Conservation (phyloP, 129 eudicot genomes). For the Mikania micrantha region DNA sequence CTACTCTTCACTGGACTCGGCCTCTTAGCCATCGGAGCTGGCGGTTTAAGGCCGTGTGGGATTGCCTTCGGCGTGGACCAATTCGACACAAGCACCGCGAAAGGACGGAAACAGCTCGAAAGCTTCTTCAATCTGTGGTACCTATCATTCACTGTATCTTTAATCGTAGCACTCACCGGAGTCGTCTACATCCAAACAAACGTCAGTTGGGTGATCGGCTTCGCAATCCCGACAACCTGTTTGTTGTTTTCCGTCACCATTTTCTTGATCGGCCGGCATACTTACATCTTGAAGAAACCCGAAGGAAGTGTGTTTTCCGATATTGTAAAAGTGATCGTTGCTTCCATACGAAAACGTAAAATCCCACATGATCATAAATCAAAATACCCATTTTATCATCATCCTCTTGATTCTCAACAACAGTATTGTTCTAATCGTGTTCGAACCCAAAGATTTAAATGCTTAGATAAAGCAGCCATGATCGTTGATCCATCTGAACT, state of each 20-base stretch:
- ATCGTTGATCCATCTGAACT: conserved; percentile 38
- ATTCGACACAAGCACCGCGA: conserved; percentile 45
- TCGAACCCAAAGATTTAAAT: conserved; percentile 33
- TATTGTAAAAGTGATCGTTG: conserved; percentile 39
- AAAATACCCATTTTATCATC: conserved; percentile 21
- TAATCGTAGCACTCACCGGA: conserved; percentile 50
- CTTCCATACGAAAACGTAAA: conserved; percentile 47
- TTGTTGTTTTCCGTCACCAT: conserved; percentile 30
- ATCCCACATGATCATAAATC: neutral
- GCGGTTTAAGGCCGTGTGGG: conserved; percentile 58
- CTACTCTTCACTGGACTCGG: conserved; percentile 39
- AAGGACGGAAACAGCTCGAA: conserved; percentile 45
- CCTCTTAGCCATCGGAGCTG: conserved; percentile 52
- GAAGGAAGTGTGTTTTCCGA: conserved; percentile 54
- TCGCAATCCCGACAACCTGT: conserved; percentile 51
- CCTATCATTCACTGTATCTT: conserved; percentile 53
- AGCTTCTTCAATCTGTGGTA: conserved; percentile 75
- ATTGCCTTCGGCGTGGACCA: conserved; percentile 80
- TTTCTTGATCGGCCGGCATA: conserved; percentile 49
- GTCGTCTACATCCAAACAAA: conserved; percentile 68
- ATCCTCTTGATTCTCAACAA: neutral
- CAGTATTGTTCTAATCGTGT: neutral
- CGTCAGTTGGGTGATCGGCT: conserved; percentile 64
- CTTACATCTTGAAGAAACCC: conserved; percentile 38
- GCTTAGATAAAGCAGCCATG: conserved; percentile 56